Evolutionary conservation across 2,329 filamentous ascomycete species (phyloP).

Genomic region (Sporothrix curviconia): DNA sequence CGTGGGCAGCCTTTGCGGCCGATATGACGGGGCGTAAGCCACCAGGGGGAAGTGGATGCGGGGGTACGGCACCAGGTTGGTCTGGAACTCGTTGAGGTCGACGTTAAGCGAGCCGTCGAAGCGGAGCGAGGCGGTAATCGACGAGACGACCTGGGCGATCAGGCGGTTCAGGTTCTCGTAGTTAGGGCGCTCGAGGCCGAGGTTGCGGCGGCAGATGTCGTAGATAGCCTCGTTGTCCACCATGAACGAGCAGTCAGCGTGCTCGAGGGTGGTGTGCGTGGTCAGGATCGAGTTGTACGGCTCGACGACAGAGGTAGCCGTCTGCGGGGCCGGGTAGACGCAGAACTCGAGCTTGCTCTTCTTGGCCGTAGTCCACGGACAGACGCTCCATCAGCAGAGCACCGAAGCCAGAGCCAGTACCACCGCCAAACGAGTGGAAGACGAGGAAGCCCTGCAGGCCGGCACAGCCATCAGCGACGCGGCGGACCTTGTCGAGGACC

Average conservation of each 20-base stretch:
- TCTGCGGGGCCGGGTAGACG: conserved; percentile 96
- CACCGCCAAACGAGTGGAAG: conserved; percentile 99
- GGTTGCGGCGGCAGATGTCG: conserved; percentile 97
- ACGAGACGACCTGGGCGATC: conserved; percentile 97
- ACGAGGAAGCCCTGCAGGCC: conserved; percentile 98
- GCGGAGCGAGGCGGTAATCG: conserved; percentile 95
- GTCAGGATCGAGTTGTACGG: conserved; percentile 99
- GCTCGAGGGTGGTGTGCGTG: conserved; percentile 97
- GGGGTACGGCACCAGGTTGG: conserved; percentile 96
- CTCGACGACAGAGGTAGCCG: conserved; percentile 95
- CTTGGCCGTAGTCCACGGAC: conserved; percentile 98
- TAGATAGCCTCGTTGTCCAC: conserved; percentile 99
- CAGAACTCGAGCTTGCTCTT: conserved; percentile 99
- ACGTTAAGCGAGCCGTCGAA: conserved; percentile 99
- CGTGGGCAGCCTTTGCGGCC: conserved; percentile 89
- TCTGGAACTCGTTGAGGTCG: conserved; percentile 99
- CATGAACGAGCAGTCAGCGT: conserved; percentile 99
- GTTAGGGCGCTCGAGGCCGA: conserved; percentile 94
- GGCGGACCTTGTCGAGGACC: conserved; percentile 95
- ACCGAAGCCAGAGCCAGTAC: conserved; percentile 97
- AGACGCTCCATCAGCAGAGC: conserved; percentile 98
- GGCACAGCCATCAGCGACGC: conserved; percentile 94
- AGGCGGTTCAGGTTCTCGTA: conserved; percentile 98
- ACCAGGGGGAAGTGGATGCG: conserved; percentile 99
- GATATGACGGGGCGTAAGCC: conserved; percentile 90